Base-by-base conservation (phyloP, 495 filamentous ascomycete species). In the Aspergillus indologenus region DNA sequence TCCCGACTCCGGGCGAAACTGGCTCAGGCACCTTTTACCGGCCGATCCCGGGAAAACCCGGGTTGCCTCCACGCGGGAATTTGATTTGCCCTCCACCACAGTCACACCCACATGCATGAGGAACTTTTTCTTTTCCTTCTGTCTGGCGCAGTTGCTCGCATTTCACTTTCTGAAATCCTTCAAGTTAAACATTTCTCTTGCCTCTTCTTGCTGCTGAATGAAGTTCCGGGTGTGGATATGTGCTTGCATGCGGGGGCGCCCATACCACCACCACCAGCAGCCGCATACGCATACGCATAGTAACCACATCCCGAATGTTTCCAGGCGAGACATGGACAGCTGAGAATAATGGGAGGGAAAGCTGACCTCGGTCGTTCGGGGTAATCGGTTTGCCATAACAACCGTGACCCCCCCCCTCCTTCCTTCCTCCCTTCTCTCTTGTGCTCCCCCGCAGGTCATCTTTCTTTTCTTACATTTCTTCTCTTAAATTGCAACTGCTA, bases 31-130 rank as follows among this genome's bases (percentile, higher is more conserved):
- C 34, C 59, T 47, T 40, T 42, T 47, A 53, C 70, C 71, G 71
- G 69, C 61, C n/a, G 59, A 69, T 67, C 59, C 63, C 69, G 70
- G 70, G 65, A 40, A 60, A 42, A 50, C 29, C 31, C 48, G 48
- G 48, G 23, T 18, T n/a, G n/a, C n/a, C 5, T 12, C 12, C 23
- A 24, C 51, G 50, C 65, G 62, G 67, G 61, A 62, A 65, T 61
- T 62, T 61, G 50, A 51, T 63, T 68, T 62, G 56, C 60, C 57
- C 54, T 54, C 48, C 26, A 29, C n/a, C n/a, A n/a, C n/a, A n/a
- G n/a, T n/a, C n/a, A n/a, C n/a, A n/a, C 26, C 26, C 26, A 29
- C 26, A 29, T 29, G 26, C 29, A 6, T 43, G 20, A n/a, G n/a
- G n/a, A n/a, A n/a, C 22, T 48, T 45, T 19, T 3, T 58, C 45